Evolutionary conservation across 75 land plant genomes (phyloP), one percentile per base, ranked within the genome.

Genomic region (Sequoia sempervirens): DNA sequence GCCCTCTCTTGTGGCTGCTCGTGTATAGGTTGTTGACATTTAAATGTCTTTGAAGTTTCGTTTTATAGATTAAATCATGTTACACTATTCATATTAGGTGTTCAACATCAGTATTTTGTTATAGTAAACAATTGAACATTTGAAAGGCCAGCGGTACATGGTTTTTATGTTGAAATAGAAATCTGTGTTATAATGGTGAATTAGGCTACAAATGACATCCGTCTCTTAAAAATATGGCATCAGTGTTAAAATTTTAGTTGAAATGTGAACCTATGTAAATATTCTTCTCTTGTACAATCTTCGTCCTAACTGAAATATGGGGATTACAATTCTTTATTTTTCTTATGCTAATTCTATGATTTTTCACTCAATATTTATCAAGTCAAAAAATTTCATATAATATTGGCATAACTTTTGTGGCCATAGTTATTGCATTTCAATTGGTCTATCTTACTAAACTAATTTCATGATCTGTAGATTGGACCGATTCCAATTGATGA

Each of bases 401-500:
- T 28, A 61, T 26, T 23, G 5, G 9, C 66, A 61, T 61, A 26
- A 61, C 66, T 61, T 61, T 61, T 5, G 26, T 61, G 26, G 7
- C 66, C 66, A 61, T 61, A 53, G 66, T 38, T 38, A 5, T 75
- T 75, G 41, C 2, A 78, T 78, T 76, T 43, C 80, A 45, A 45
- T 78, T n/a, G 30, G 28, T 43, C 80, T 26, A n/a, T 1, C 52
- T 45, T 26, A n/a, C 47, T 43, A 43, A 26, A n/a, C 14, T 28
- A 45, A 78, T 26, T 18, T 78, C 20, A 78, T 45, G n/a, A 40
- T 78, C 45, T 87, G 75, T 82, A 96, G 98, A 89, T 96, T 89
- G 98, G 98, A 7, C 98, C 98, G 23, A 93, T 96, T 80, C 98
- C 98, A 18, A 75, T 93, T 76, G 92, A 94, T 80, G 96, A 96